Conservation (phyloP, 1,284 basidiomycete species). For the Farysia itapuensis region DNA sequence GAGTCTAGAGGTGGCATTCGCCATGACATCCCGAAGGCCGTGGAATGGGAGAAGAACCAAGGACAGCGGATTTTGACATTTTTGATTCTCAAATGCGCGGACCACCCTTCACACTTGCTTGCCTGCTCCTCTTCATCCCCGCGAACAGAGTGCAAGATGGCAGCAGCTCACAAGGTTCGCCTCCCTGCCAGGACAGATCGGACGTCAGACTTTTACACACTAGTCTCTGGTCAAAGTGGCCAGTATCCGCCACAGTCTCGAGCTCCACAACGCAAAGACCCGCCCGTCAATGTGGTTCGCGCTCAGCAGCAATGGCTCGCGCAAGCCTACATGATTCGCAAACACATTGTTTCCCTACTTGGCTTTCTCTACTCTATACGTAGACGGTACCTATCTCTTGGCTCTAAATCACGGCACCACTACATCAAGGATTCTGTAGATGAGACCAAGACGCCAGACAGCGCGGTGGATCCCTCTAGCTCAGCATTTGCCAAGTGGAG, state of each 20-base stretch:
- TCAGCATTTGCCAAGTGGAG: constrained; percentile 47
- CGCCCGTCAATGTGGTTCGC: constrained; percentile 21
- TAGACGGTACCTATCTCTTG: constrained; percentile 37
- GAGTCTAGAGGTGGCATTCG: background rate
- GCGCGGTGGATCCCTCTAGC: constrained; percentile 7
- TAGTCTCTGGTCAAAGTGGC: constrained; percentile 13
- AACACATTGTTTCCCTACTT: constrained; percentile 34
- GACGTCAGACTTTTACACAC: constrained; percentile 22
- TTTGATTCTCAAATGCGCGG: no score
- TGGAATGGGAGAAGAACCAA: no score
- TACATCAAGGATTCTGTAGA: constrained; percentile 11
- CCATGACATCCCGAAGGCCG: background rate
- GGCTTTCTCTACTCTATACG: constrained; percentile 42
- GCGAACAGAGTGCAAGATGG: constrained; percentile 8
- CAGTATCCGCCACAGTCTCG: constrained; percentile 26
- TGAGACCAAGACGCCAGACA: constrained; percentile 10
- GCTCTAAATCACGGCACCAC: constrained; percentile 12
- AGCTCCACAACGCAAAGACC: constrained; percentile 18
- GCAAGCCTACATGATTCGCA: constrained; percentile 37
- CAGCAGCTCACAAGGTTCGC: constrained; percentile 6
- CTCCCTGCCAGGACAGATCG: constrained; percentile 18
- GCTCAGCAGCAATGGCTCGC: constrained; percentile 33
- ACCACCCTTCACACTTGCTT: background rate
- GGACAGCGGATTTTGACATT: no score
- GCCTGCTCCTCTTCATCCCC: background rate